Evolutionary conservation across 2,329 filamentous ascomycete genomes (phyloP).

Genomic region (Rhytidhysteron rufulum): DNA sequence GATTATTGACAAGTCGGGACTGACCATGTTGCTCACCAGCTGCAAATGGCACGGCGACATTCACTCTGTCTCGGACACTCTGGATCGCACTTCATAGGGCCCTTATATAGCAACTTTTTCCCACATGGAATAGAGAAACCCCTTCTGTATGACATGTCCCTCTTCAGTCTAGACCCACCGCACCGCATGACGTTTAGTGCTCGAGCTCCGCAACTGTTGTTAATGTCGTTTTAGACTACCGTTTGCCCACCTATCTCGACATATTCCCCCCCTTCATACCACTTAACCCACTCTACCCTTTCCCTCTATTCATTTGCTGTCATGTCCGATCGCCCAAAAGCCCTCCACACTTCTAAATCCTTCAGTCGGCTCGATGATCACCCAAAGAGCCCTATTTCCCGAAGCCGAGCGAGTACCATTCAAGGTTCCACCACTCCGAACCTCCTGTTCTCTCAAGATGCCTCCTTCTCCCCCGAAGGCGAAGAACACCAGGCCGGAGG

Average conservation of each 20-base stretch:
- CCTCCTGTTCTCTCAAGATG: constrained; percentile 41
- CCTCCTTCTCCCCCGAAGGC: constrained; percentile 30
- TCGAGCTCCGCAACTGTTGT: constrained; percentile 21
- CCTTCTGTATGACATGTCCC: too few species aligned
- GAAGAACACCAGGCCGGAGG: constrained; percentile 28
- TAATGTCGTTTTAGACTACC: constrained; percentile 13
- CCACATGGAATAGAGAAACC: too few species aligned
- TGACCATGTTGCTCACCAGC: too few species aligned
- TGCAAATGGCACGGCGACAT: too few species aligned
- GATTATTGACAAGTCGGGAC: too few species aligned
- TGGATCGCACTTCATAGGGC: too few species aligned
- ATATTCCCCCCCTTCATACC: constrained; percentile 9
- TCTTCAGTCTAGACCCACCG: constrained; percentile 10
- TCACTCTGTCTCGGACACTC: too few species aligned
- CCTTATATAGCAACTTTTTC: too few species aligned
- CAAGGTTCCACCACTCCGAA: constrained; percentile 40
- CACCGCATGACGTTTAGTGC: constrained; percentile 31
- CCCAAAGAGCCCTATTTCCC: constrained; percentile 28
- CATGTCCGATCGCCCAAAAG: constrained; percentile 19
- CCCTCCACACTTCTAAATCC: constrained; percentile 43
- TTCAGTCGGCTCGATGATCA: constrained; percentile 48
- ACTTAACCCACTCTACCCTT: too few species aligned
- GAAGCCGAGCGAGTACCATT: constrained; percentile 46
- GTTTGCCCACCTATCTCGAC: constrained; percentile 18
- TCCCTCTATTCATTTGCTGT: constrained; percentile 6